Conservation (phyloP, 2,329 filamentous ascomycete species). For the Fusarium sp. region DNA sequence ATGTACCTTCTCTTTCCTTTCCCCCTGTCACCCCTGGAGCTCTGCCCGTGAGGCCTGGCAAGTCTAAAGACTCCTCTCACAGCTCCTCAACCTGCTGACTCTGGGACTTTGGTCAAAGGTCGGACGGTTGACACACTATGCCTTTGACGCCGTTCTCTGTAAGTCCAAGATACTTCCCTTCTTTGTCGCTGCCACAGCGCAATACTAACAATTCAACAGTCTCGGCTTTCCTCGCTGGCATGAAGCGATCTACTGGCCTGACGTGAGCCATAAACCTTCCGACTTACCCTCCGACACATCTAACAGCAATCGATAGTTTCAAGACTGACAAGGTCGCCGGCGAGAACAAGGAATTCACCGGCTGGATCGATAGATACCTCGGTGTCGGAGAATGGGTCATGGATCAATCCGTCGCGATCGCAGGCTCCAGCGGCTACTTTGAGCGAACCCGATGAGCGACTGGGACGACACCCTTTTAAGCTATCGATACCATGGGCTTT, state of each 20-base stretch:
- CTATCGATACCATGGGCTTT: constrained; percentile 30
- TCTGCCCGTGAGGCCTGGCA: constrained; percentile 38
- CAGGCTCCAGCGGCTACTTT: constrained; percentile 89
- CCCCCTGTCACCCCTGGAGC: constrained; percentile 11
- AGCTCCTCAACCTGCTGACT: constrained; percentile 74
- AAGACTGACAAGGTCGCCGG: constrained; percentile 82
- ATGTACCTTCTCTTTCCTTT: constrained; percentile 29
- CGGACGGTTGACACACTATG: constrained; percentile 92
- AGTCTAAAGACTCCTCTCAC: constrained; percentile 50
- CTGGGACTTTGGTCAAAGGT: constrained; percentile 80
- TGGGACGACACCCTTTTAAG: not conserved
- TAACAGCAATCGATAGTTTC: constrained; percentile 69
- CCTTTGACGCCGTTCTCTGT: constrained; percentile 94
- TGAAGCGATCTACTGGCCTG: constrained; percentile 96
- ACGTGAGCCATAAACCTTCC: constrained; percentile 75
- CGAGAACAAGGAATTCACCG: constrained; percentile 83
- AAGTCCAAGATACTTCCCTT: constrained; percentile 51
- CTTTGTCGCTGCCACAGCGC: not conserved
- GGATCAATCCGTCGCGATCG: constrained; percentile 94
- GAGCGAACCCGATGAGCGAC: constrained; percentile 78
- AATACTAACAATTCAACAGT: constrained; percentile 61
- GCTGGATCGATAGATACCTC: constrained; percentile 93
- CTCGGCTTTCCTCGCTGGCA: constrained; percentile 94
- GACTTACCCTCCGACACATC: constrained; percentile 4
- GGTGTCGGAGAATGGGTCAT: constrained; percentile 97